These are phyloP conservation scores for Solanum peruvianum DNA, from an alignment of 257 asterid genomes.

Conservation along the genomic window DNA sequence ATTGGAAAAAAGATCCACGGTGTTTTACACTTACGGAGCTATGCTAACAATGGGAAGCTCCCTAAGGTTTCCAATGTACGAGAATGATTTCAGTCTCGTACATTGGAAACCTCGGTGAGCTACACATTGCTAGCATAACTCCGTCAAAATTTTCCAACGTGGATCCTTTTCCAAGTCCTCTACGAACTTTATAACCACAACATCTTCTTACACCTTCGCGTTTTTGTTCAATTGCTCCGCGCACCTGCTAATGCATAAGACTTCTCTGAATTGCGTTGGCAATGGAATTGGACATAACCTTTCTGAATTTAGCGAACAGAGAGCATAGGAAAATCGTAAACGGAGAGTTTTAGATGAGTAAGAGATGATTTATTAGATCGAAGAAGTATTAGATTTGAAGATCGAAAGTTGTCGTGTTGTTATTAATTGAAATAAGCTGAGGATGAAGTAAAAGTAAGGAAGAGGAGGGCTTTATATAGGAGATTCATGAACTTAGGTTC, in stretches of 20 bases:
- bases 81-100: background rate
- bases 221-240: constrained; percentile 18
- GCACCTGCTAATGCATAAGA: background rate
- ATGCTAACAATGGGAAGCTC: background rate
- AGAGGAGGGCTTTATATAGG: constrained; percentile 22
- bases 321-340: constrained; percentile 61
- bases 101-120: too few relatives aligned
- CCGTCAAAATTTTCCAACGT: constrained; percentile 43
- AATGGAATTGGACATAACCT: constrained; percentile 34
- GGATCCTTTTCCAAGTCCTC: constrained; percentile 36
- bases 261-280: background rate
- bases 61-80: background rate
- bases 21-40: background rate
- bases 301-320: constrained; percentile 66
- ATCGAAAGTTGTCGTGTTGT: background rate
- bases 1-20: background rate
- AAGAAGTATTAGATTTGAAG: constrained; percentile 25
- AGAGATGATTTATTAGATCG: constrained; percentile 19
- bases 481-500: constrained; percentile 9
- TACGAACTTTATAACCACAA: constrained; percentile 21
- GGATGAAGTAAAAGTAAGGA: background rate
- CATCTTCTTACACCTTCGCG: constrained; percentile 10
- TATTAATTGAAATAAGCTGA: background rate
- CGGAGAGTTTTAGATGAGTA: constrained; percentile 41
- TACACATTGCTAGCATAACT: constrained; percentile 4